Conservation (phyloP, 768 basidiomycete genomes). For the Lactifluus pinguis region DNA sequence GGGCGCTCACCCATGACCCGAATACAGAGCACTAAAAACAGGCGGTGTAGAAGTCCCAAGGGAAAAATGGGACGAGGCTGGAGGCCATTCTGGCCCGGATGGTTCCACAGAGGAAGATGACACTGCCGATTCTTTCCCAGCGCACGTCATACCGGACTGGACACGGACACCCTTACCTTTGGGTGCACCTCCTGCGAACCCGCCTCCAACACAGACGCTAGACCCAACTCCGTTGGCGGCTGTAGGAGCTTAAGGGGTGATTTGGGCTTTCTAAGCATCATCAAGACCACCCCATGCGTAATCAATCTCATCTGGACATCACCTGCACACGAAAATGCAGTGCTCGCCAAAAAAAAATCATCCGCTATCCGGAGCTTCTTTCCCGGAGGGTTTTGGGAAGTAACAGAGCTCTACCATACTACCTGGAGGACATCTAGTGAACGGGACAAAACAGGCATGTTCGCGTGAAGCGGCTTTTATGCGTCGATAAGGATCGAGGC, state of each 20-base stretch:
- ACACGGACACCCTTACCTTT: slow-evolving; percentile 52
- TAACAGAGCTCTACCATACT: background rate
- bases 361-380: background rate
- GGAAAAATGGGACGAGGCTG: slow-evolving; percentile 80
- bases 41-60: slow-evolving; percentile 74
- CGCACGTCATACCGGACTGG: slow-evolving; percentile 70
- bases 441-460: slow-evolving; percentile 2
- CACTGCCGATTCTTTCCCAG: slow-evolving; percentile 17
- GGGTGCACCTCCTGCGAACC: slow-evolving; percentile 55
- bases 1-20: background rate
- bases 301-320: slow-evolving; percentile 2
- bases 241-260: slow-evolving; percentile 29
- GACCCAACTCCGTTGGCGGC: slow-evolving; percentile 22
- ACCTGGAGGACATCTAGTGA: background rate
- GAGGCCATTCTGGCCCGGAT: slow-evolving; percentile 30
- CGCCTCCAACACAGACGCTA: slow-evolving; percentile 10
- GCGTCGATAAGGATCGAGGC: background rate
- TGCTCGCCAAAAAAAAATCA: background rate
- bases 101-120: slow-evolving; percentile 28
- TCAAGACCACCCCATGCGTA: background rate
- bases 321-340: background rate
- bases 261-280: background rate
- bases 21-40: slow-evolving; percentile 67
- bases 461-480: slow-evolving; percentile 2
- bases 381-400: background rate